These are phyloP conservation scores for Pythium coloratum DNA, from an alignment of 352 stramenopile species.

Conservation along the genomic window DNA sequence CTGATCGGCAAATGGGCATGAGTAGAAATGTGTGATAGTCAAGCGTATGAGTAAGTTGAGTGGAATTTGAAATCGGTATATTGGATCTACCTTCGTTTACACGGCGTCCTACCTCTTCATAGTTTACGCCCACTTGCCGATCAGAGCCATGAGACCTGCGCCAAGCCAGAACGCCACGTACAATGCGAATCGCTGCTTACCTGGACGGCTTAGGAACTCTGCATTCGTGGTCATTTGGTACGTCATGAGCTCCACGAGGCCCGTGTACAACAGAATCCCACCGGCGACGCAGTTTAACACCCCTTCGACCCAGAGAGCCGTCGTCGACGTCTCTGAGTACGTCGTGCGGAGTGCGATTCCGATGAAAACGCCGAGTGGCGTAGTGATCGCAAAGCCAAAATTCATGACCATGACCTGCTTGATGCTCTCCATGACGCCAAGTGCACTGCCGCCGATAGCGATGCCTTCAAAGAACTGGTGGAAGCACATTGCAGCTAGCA, in stretches of 20 bases:
- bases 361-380: constrained; percentile 47
- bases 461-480: constrained; percentile 79
- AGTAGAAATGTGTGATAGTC: neutral
- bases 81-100: too few species aligned
- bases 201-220: constrained; percentile 41
- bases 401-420: constrained; percentile 45
- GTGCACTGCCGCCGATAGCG: constrained; percentile 44
- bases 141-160: constrained; percentile 53
- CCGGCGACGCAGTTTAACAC: constrained; percentile 60
- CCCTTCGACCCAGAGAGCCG: constrained; percentile 54
- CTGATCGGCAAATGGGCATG: constrained; percentile 42
- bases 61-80: too few species aligned
- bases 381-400: constrained; percentile 54
- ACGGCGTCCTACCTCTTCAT: neutral
- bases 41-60: too few species aligned
- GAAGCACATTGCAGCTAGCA: constrained; percentile 65
- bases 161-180: constrained; percentile 51
- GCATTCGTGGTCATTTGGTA: constrained; percentile 67
- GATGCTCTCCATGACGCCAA: constrained; percentile 37
- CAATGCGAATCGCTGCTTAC: constrained; percentile 35
- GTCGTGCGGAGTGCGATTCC: constrained; percentile 52
- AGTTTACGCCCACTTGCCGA: constrained; percentile 62
- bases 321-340: constrained; percentile 46
- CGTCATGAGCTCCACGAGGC: constrained; percentile 58
- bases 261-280: constrained; percentile 68